Conservation (phyloP, 345 rosid genomes). For the Eucalyptus lansdowneana region DNA sequence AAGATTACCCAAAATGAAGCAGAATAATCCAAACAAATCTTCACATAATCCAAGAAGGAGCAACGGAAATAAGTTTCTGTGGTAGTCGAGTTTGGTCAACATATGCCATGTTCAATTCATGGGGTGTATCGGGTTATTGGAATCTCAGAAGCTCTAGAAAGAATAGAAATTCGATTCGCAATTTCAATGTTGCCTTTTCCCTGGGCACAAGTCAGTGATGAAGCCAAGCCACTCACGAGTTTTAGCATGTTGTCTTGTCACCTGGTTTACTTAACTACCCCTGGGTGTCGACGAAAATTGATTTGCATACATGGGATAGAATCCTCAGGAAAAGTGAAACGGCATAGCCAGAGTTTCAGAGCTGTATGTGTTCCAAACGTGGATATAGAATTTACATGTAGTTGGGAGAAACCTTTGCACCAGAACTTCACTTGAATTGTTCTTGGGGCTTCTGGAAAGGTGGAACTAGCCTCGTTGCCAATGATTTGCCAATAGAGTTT, state of each 20-base stretch:
- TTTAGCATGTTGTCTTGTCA: background rate
- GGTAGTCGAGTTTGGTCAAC: background rate
- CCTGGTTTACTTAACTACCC: background rate
- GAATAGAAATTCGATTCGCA: background rate
- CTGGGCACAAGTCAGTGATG: background rate
- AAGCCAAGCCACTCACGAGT: background rate
- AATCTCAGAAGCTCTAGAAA: background rate
- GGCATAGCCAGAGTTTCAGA: background rate
- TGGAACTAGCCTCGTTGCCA: background rate
- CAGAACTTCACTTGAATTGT: background rate
- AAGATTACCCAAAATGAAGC: background rate
- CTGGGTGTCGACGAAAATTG: background rate
- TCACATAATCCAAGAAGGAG: background rate
- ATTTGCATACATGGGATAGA: background rate
- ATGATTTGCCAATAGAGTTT: background rate
- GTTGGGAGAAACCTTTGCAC: background rate
- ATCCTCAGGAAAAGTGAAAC: background rate
- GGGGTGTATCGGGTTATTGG: background rate
- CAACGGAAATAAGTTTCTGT: background rate
- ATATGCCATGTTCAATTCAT: background rate
- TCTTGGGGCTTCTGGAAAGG: background rate
- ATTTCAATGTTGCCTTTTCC: background rate
- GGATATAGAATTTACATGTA: background rate
- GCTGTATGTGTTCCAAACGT: background rate
- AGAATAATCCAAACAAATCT: background rate